phyloP scores from a whole-genome alignment of 371 early-diverging fungal species.

The Mucor lusitanicus region DNA sequence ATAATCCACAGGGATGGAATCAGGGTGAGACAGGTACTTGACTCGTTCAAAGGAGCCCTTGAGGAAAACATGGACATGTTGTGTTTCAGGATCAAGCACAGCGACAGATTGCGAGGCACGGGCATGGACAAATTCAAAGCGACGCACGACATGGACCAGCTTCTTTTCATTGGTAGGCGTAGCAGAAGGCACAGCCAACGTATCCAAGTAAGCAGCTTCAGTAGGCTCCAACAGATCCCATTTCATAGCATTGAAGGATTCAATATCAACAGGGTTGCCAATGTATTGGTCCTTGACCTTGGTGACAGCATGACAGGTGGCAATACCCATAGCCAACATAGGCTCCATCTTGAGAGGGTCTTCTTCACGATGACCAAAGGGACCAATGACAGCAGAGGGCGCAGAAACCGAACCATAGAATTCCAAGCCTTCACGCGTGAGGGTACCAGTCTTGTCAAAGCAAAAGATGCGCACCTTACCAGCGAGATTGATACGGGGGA shows the following conservation, averaged over 20 bases:
- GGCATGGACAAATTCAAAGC: conserved; percentile 91
- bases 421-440: conserved; percentile 78
- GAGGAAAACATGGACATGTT: conserved; percentile 64
- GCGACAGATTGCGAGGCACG: conserved; percentile 85
- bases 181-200: conserved; percentile 18
- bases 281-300: conserved; percentile 64
- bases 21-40: conserved; percentile 47
- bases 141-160: conserved; percentile 58
- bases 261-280: conserved; percentile 90
- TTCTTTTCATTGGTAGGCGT: conserved; percentile 14
- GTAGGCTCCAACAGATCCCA: conserved; percentile 25
- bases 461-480: conserved; percentile 88
- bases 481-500: conserved; percentile 79
- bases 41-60: conserved; percentile 87
- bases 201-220: conserved; percentile 26
- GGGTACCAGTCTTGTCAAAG: conserved; percentile 88
- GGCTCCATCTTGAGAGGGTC: conserved; percentile 44
- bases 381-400: conserved; percentile 1
- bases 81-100: conserved; percentile 56
- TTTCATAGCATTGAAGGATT: conserved; percentile 41
- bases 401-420: conserved; percentile 45
- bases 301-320: conserved; percentile 79
- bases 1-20: conserved; percentile 66
- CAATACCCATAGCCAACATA: conserved; percentile 54
- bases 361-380: conserved; percentile 26